Percentiles rank a stretch among this genome's conserved stretches.
Conservation (phyloP, 352 stramenopile genomes). For the Phytophthora brassicae region DNA sequence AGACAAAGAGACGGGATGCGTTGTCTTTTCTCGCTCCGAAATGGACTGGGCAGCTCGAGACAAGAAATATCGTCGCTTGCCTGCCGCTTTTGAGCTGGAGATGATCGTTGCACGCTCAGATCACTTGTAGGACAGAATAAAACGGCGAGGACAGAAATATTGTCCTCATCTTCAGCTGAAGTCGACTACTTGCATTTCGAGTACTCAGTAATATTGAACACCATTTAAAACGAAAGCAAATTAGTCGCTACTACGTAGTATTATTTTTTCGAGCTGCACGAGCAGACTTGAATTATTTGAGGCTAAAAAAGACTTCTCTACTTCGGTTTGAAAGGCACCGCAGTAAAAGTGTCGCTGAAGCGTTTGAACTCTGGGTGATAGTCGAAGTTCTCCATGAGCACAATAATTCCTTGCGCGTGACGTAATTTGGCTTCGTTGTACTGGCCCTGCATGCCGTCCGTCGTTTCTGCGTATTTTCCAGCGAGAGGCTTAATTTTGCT, state of each 20-base stretch:
- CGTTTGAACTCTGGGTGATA: conserved; percentile 91
- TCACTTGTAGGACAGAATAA: conserved; percentile 7
- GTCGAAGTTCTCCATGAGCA: conserved; percentile 89
- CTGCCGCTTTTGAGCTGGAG: conserved; percentile 65
- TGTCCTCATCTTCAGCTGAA: no score
- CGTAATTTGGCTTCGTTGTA: conserved; percentile 88
- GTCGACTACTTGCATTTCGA: neutral
- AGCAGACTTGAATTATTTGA: neutral
- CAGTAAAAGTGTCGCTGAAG: conserved; percentile 85
- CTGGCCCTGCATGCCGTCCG: conserved; percentile 71
- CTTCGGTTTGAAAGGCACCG: conserved; percentile 76
- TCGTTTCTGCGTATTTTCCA: conserved; percentile 72
- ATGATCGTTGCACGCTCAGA: conserved; percentile 36
- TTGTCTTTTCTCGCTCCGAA: conserved; percentile 47
- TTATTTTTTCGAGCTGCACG: neutral
- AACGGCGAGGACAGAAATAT: no score
- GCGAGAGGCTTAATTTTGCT: conserved; percentile 74
- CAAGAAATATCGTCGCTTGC: conserved; percentile 60
- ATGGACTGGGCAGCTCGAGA: conserved; percentile 72
- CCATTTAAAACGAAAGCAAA: neutral
- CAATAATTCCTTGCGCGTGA: conserved; percentile 78
- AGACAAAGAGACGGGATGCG: conserved; percentile 41
- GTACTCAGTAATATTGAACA: no score
- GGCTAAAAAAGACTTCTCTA: conserved; percentile 21
- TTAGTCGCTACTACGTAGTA: no score